Base-by-base conservation (phyloP, 1,284 basidiomycete genomes). In the Pascua sp. region DNA sequence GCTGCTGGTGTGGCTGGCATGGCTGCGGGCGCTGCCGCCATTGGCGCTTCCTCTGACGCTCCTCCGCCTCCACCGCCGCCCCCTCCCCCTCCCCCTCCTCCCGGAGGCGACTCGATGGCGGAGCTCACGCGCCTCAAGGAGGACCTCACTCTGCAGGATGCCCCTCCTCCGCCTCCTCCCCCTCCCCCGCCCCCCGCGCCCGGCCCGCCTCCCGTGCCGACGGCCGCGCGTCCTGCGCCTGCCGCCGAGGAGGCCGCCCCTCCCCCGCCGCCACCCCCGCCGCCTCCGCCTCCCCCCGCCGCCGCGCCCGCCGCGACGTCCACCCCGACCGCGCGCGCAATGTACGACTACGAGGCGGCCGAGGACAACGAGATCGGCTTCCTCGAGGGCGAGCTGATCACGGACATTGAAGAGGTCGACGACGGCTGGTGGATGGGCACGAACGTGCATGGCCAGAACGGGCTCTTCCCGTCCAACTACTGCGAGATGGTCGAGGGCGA, bases 401-500 rank as follows among this genome's bases (percentile, higher is more conserved):
- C 87, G 53, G 83, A 89, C 63, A 85, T 94, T 47, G 89, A 92
- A 73, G 84, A 89, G 76, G 72, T 91, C n/a, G 89, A 88, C 67
- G 88, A 90, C 65, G 88, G 79, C 77, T 83, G 81, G 91, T 93
- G 91, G 91, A 83, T 80, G 61, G 91, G 90, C 37, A 80, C 85
- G 45, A 85, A 85, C 40, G 76, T 80, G 42, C 79, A 79, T 37
- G 89, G 89, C 9, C 81, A 83, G 78, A 78, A 77, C 8, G 91
- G 91, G 85, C 90, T 73, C 13, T 76, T 72, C 66, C 67, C 74
- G 76, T 87, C 89, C 11, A 92, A 91, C 72, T 94, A 92, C 66
- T 89, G 91, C 45, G 87, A 91, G 68, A 64, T 89, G 39, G 70
- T 90, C 11, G 72, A 52, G 43, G 41, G 46, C 36, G 58, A 72